phyloP scores from a whole-genome alignment of 2,329 filamentous ascomycete species.

The Tolypocladium ophioglossoides region DNA sequence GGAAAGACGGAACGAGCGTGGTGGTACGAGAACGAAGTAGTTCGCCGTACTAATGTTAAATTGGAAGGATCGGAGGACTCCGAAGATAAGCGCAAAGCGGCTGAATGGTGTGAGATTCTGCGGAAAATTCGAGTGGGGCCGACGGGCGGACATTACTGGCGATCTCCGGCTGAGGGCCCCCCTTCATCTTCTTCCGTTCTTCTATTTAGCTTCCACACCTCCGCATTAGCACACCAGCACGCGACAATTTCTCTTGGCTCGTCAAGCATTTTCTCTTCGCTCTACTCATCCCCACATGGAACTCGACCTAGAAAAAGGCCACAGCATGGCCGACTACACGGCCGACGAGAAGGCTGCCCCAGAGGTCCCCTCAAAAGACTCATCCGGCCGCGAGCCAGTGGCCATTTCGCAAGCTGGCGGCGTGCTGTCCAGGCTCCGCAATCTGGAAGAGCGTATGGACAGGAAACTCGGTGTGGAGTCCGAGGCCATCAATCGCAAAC shows the following conservation, averaged over 20 bases:
- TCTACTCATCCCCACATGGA: neutral
- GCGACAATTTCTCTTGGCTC: neutral
- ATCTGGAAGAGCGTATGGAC: constrained; percentile 32
- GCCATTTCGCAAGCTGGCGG: constrained; percentile 4
- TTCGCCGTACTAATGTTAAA: neutral
- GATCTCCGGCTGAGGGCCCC: neutral
- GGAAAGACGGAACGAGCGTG: neutral
- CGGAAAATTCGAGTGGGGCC: neutral
- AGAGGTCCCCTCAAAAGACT: neutral
- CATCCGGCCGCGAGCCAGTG: neutral
- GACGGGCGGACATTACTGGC: neutral
- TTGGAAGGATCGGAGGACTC: neutral
- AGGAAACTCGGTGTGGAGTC: constrained; percentile 36
- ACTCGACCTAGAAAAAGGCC: neutral
- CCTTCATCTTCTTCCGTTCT: neutral
- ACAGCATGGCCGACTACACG: neutral
- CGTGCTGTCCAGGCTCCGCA: constrained; percentile 25
- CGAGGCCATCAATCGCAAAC: constrained; percentile 32
- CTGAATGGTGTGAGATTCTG: neutral
- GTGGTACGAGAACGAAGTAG: no score
- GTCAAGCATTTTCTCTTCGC: neutral
- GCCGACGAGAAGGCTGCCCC: neutral
- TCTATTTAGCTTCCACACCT: neutral
- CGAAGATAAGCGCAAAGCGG: neutral
- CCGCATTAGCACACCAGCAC: neutral